phyloP scores from a whole-genome alignment of 306 rosid species.

The Neltuma alba region DNA sequence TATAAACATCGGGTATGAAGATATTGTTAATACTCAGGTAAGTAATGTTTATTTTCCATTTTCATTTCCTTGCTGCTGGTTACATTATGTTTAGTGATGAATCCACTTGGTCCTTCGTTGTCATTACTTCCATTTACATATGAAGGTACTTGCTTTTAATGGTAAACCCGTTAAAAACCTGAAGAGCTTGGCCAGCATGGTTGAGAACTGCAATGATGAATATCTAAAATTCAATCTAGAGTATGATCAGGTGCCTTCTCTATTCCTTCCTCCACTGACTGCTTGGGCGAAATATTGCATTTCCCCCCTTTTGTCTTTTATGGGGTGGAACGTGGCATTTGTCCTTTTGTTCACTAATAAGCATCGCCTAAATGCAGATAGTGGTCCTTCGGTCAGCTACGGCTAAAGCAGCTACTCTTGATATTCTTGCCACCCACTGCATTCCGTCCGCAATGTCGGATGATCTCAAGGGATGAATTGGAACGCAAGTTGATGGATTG shows the following conservation, averaged over 20 bases:
- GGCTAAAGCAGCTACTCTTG: conserved; percentile 81
- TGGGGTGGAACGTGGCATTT: conserved; percentile 8
- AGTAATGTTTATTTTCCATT: conserved; percentile 2
- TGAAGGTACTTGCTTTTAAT: conserved; percentile 82
- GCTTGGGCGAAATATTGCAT: conserved; percentile 15
- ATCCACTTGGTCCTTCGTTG: neutral
- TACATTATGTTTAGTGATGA: conserved; percentile 23
- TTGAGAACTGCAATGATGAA: conserved; percentile 78
- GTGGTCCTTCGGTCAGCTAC: conserved; percentile 74
- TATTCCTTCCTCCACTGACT: conserved; percentile 14
- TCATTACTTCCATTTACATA: conserved; percentile 20
- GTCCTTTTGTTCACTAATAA: conserved; percentile 1
- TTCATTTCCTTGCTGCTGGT: conserved; percentile 13
- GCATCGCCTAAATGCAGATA: conserved; percentile 55
- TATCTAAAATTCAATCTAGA: conserved; percentile 81
- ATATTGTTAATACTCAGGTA: conserved; percentile 91
- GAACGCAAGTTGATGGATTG: conserved; percentile 19
- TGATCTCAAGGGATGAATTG: conserved; percentile 73
- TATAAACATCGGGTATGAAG: conserved; percentile 94
- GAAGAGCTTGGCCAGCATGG: conserved; percentile 86
- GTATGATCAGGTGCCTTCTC: conserved; percentile 77
- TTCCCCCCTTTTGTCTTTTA: neutral
- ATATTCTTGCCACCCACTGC: conserved; percentile 90
- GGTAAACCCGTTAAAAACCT: conserved; percentile 91
- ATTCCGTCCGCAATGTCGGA: conserved; percentile 89